Evolutionary conservation across 225 moss, liverwort and hornwort species (phyloP), one percentile per base, ranked within the genome.

Genomic region (Thuidium tamariscinum): DNA sequence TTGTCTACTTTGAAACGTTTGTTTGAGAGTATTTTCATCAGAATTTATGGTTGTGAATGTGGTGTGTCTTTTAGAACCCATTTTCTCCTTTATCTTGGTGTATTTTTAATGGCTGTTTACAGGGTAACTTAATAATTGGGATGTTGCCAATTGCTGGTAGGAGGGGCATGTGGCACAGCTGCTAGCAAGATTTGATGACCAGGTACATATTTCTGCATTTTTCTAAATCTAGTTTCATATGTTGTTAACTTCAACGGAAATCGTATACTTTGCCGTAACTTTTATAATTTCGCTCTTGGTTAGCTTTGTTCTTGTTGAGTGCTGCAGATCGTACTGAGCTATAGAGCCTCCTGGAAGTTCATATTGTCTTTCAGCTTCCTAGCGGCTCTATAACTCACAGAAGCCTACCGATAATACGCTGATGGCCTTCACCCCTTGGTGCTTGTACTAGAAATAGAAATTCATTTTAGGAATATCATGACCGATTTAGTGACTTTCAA

Each of bases 101-200:
- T 80, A 6, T 41, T 76, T 39, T 71, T n/a, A 77, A 57, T 76
- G 42, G 7, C 6, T 79, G 61, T 54, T 42, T 54, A 7, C 68
- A 37, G 42, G 25, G 48, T 59, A 39, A 49, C 71, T 72, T 37
- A 81, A 25, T 81, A 36, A 27, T 52, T 22, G 23, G 25, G 49
- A 72, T 78, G 18, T 82, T 88, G 79, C 32, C 20, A 44, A 74
- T 82, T 88, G 48, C 23, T 87, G 54, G 56, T 86, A 97, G 97
- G 94, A 91, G 80, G 88, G 76, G 60, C 88, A 90, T 48, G 84
- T 96, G 48, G 83, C 85, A 60, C 89, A 91, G 80, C 92, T 94
- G 59, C 86, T 94, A 69, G 20, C 73, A 55, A 91, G 82, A 82
- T 96, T 95, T 70, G 90, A 93, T 85, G 92, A 90, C 69, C 91